Percentiles rank a stretch among this genome's conserved stretches.
phyloP scores from a whole-genome alignment of 495 filamentous ascomycete species.

The Neurospora sp. region DNA sequence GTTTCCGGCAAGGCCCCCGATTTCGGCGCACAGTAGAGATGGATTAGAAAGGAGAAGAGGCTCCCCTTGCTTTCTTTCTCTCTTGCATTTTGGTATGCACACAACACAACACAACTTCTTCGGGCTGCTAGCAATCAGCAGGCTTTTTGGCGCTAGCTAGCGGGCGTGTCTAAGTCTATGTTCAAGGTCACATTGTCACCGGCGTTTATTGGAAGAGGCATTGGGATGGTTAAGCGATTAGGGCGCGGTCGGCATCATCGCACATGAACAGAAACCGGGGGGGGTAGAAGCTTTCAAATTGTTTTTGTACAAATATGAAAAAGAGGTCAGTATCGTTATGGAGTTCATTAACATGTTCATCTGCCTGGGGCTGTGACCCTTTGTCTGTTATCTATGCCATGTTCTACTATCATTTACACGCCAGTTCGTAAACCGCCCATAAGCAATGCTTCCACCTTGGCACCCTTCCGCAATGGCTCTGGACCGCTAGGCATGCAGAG shows the following conservation, averaged over 20 bases:
- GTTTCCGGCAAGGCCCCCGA: conserved; percentile 71
- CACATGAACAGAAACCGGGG: not conserved
- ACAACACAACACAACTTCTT: not conserved
- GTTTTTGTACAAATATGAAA: conserved; percentile 12
- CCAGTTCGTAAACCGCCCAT: conserved; percentile 29
- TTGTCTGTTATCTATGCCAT: not conserved
- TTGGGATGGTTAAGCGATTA: conserved; percentile 12
- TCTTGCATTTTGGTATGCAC: not conserved
- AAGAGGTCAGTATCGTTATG: conserved; percentile 14
- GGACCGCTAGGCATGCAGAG: conserved; percentile 55
- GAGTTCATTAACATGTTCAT: not conserved
- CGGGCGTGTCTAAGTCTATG: conserved; percentile 17
- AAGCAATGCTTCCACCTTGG: conserved; percentile 35
- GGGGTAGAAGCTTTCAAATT: conserved; percentile 10
- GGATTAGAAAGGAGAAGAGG: not conserved
- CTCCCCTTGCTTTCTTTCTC: not conserved
- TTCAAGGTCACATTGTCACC: conserved; percentile 18
- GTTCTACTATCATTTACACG: conserved; percentile 3
- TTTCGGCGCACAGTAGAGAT: conserved; percentile 43
- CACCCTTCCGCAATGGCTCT: conserved; percentile 32
- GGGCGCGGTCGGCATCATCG: conserved; percentile 21
- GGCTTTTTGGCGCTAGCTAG: not conserved
- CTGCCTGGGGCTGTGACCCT: not conserved
- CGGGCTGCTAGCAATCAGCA: not conserved
- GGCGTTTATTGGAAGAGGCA: conserved; percentile 26